Base-by-base conservation (phyloP, 163 green algal species). In the Volvox carteri region DNA sequence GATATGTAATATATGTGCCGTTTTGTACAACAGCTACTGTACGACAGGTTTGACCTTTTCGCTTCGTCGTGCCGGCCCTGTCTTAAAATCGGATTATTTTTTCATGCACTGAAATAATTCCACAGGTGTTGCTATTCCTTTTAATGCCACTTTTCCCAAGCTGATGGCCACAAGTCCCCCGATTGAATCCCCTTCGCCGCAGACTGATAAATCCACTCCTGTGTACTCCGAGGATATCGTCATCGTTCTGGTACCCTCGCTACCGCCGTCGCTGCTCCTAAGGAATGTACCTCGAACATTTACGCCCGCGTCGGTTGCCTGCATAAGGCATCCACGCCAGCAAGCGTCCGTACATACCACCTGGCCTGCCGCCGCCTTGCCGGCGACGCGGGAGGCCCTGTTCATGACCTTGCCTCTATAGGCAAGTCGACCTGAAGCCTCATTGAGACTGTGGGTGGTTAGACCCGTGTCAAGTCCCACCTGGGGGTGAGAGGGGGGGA, bases 351-450 rank as follows among this genome's bases (percentile, higher is more conserved):
- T 88, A 28, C 67, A 81, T 11, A 90, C 68, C 62, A 92, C 89
- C 84, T 92, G 89, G 8, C 89, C 84, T 11, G 80, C 42, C 3
- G 72, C 79, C 1, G 89, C 89, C 35, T 85, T 83, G 46, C 85
- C 84, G 0, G 89, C 74, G 1, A 92, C 46, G 25, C 89, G 42
- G 5, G 89, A 86, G 1, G 89, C 83, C 21, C 89, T 84, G 79
- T 92, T 92, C 76, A 92, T 90, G 0, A 90, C 76, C 79, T 88
- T 90, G 28, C 89, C 89, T 18, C 89, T 54, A 68, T 92, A 92
- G 52, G 39, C 70, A 33, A 92, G 77, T n/a, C 78, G 42, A 5
- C 89, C 89, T 1, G 75, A 88, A 65, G 76, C 77, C 21, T 78
- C 70, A 18, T 86, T 81, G 48, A 90, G 54, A 1, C 33, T 37